Evolutionary conservation across 106 monocot genomes (phyloP).

Genomic region (Xerophyta viscosa): DNA sequence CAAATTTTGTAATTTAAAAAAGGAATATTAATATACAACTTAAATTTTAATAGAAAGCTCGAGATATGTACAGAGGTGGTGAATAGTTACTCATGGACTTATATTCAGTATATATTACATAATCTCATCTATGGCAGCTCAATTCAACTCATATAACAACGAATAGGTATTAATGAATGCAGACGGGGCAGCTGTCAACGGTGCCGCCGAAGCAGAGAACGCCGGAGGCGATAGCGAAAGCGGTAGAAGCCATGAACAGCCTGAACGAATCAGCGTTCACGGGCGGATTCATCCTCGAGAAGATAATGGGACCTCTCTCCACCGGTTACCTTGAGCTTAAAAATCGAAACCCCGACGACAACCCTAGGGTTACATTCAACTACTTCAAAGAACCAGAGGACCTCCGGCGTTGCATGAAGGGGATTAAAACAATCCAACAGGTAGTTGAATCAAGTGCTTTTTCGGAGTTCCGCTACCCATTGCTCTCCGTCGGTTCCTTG

Average conservation of each 20-base stretch:
- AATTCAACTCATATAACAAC: too few relatives aligned
- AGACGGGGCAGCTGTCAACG: slow-evolving; percentile 51
- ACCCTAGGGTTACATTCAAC: slow-evolving; percentile 86
- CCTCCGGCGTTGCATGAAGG: slow-evolving; percentile 57
- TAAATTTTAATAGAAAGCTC: too few relatives aligned
- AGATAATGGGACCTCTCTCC: slow-evolving; percentile 60
- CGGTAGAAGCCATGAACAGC: slow-evolving; percentile 19
- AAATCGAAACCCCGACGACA: slow-evolving; percentile 42
- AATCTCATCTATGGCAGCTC: too few relatives aligned
- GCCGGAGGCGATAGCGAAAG: slow-evolving; percentile 43
- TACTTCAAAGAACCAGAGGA: slow-evolving; percentile 66
- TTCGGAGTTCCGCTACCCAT: slow-evolving; percentile 44
- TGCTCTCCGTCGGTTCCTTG: slow-evolving; percentile 33
- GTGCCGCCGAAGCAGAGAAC: slow-evolving; percentile 64
- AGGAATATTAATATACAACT: too few relatives aligned
- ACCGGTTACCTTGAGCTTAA: slow-evolving; percentile 52
- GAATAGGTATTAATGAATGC: not conserved
- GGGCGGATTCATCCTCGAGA: slow-evolving; percentile 86
- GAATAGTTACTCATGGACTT: too few relatives aligned
- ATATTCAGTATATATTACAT: too few relatives aligned
- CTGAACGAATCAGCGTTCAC: slow-evolving; percentile 18
- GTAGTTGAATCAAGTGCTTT: slow-evolving; percentile 55
- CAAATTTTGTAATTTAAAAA: too few relatives aligned
- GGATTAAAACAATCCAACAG: slow-evolving; percentile 51
- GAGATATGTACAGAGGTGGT: too few relatives aligned